Conservation (phyloP, 352 stramenopile genomes). For the Thraustotheca clavata region DNA sequence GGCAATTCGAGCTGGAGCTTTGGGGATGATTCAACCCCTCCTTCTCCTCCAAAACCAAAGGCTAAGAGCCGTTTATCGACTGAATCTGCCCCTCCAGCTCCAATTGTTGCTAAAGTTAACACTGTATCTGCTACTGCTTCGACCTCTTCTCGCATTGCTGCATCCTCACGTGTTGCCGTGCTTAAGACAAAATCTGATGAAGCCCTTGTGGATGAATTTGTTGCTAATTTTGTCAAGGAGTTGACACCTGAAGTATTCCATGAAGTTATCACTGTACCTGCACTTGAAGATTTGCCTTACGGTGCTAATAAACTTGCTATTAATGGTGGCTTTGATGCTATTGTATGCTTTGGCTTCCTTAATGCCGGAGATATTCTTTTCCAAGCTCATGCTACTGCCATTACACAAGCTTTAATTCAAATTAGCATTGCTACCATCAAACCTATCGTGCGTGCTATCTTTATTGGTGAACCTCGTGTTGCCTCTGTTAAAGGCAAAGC, state of each 20-base stretch:
- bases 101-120: constrained; percentile 22
- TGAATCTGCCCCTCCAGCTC: constrained; percentile 29
- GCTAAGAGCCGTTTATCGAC: constrained; percentile 16
- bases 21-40: constrained; percentile 30
- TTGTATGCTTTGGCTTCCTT: constrained; percentile 74
- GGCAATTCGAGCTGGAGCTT: constrained; percentile 78
- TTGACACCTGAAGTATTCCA: neutral
- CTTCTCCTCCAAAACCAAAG: constrained; percentile 21
- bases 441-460: constrained; percentile 66
- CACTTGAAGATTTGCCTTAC: constrained; percentile 67
- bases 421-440: constrained; percentile 77
- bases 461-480: constrained; percentile 65
- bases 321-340: constrained; percentile 53
- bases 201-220: constrained; percentile 47
- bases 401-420: constrained; percentile 72
- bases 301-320: constrained; percentile 73
- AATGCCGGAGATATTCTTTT: constrained; percentile 60
- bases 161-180: constrained; percentile 44
- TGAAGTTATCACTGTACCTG: constrained; percentile 39
- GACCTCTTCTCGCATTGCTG: neutral
- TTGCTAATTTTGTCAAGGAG: constrained; percentile 9
- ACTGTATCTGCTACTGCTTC: neutral
- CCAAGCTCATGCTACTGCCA: constrained; percentile 35
- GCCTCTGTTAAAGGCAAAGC: constrained; percentile 64
- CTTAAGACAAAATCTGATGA: constrained; percentile 69